Conservation (phyloP, 2,329 filamentous ascomycete species). For the Ceratocystis variospora region DNA sequence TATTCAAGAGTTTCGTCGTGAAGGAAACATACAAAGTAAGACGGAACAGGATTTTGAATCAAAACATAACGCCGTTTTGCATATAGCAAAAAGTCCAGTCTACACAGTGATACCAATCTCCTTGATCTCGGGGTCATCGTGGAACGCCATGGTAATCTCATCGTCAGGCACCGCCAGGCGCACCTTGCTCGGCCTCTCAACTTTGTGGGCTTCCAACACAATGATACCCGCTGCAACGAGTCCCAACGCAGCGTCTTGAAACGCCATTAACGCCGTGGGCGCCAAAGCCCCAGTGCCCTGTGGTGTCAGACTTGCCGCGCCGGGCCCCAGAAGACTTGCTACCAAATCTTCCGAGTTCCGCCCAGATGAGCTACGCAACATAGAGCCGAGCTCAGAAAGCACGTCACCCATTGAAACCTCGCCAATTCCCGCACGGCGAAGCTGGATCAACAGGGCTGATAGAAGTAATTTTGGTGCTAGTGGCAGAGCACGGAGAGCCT, state of each 20-base stretch:
- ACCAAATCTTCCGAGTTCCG: constrained; percentile 17
- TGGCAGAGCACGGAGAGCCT: constrained; percentile 70
- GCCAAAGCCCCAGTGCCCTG: constrained; percentile 16
- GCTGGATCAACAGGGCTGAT: constrained; percentile 63
- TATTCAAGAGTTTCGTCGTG: neutral
- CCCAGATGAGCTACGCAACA: constrained; percentile 17
- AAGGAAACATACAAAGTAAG: neutral
- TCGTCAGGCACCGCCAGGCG: constrained; percentile 78
- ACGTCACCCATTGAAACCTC: constrained; percentile 86
- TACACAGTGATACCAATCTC: constrained; percentile 51
- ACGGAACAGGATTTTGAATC: too few relatives aligned
- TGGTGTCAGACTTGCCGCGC: neutral
- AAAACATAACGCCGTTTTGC: too few relatives aligned
- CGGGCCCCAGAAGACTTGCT: constrained; percentile 14
- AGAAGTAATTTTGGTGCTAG: constrained; percentile 75
- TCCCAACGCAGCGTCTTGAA: constrained; percentile 57
- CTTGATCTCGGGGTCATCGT: constrained; percentile 76
- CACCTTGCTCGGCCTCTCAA: constrained; percentile 78
- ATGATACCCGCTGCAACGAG: constrained; percentile 79
- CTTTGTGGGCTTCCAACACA: constrained; percentile 63
- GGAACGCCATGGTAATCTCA: constrained; percentile 75
- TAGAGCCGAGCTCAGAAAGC: constrained; percentile 50
- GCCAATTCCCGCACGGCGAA: constrained; percentile 67
- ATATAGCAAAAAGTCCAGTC: neutral
- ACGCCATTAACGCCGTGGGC: constrained; percentile 20